Evolutionary conservation across 768 basidiomycete species (phyloP), one percentile per base, ranked within the genome.

Genomic region (Agrocybe pediades): DNA sequence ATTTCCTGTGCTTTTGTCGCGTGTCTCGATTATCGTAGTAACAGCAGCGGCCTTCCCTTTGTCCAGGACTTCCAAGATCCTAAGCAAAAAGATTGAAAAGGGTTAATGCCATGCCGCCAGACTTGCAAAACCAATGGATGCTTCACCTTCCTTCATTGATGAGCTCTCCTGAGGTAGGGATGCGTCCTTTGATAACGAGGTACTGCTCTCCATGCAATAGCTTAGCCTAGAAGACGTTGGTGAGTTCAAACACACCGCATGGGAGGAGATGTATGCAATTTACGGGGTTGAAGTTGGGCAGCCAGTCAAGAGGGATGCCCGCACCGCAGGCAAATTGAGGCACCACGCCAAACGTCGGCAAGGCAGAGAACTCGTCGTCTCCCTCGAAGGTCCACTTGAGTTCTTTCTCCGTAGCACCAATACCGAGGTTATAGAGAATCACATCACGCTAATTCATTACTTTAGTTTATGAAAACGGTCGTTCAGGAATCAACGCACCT

Each of bases 121-220:
- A 7, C 7, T 9, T 24, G n/a, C n/a, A n/a, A 20, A 29, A 53
- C 29, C 29, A 36, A 26, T 23, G 41, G 24, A n/a, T 53, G 23
- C 74, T 75, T 40, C 66, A 86, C 86, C 88, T 80, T 5, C 85
- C 81, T 58, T 89, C 77, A 65, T 80, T 95, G 25, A 92, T 77
- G 19, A 98, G 75, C 19, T 87, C 83, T 0, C 85, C 96, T 54
- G 79, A 85, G 0, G 92, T 92, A 0, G 96, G 95, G 55, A 98
- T 90, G 0, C 90, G 86, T 1, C 75, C 85, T 62, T 90, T 88
- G 68, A 99, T 92, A 55, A 84, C 81, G 61, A 99, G 74, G 70
- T 92, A 98, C 64, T 98, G 97, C 67, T 99, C 97, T 41, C 97
- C 97, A 67, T 99, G 97, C 16, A 99, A 81, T n/a, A 99, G 78